Evolutionary conservation across 352 stramenopile genomes (phyloP), one percentile per base, ranked within the genome.

Genomic region (Pythium apleroticum): DNA sequence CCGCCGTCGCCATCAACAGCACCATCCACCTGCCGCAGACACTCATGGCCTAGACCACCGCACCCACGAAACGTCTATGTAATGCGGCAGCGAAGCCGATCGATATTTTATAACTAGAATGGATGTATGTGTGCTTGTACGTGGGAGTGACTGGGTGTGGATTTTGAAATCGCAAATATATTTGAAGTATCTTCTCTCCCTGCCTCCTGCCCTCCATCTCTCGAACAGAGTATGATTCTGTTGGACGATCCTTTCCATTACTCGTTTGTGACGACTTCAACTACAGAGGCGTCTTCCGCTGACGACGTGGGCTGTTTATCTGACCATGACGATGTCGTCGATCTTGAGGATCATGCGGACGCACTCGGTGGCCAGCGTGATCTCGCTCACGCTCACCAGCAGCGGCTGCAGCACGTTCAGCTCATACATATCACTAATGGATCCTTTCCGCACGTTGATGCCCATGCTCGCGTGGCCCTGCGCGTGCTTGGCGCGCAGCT

Each of bases 301-400:
- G 10, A 22, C 20, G 8, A 19, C 41, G 17, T 49, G 41, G 41
- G 48, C 61, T 24, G 66, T 77, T 92, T 96, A 96, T 78, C 87
- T 76, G 54, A 98, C 96, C 74, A 98, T 97, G 57, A 99, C 96
- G 58, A 99, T 97, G 88, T 99, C 98, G 74, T 99, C 98, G 76
- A 99, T 99, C 95, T 99, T 99, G 81, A 99, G 93, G 74, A 99
- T 99, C 97, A 99, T 99, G 73, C 92, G 90, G 54, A 99, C 97
- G 71, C 96, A 99, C 80, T 99, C 98, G 41, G 97, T 98, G 14
- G 98, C 97, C 56, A 99, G 87, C 63, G 93, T 79, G 71, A 99
- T 98, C 61, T 98, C 96, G 76, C 91, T 99, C 54, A 92, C 98
- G 72, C 92, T 99, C 35, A 99, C 98, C 46, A 99, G 80, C 62